A percentile compares a stretch with the other conserved stretches of the same genome.
Conservation (phyloP, 495 filamentous ascomycete genomes). For the Hyaloscypha finlandica region DNA sequence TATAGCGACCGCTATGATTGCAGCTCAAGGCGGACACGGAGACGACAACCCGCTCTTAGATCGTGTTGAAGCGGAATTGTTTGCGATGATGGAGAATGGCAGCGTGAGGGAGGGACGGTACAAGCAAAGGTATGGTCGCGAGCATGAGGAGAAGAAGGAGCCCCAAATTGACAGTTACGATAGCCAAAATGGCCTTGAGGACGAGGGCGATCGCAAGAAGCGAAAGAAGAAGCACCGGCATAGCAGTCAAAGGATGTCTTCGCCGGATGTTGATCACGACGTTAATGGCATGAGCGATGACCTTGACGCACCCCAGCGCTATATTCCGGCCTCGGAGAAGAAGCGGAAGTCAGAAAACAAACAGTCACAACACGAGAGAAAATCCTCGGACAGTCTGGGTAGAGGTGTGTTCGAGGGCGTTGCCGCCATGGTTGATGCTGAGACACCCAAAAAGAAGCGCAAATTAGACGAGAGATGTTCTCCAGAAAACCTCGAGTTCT, state of each 20-base stretch:
- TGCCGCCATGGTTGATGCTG: not conserved
- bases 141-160: not conserved
- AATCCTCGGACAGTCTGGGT: too few relatives aligned
- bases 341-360: not conserved
- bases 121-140: not conserved
- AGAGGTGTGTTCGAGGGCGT: too few relatives aligned
- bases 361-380: too few relatives aligned
- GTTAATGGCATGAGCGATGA: not conserved
- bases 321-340: not conserved
- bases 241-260: not conserved
- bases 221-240: not conserved
- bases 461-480: not conserved
- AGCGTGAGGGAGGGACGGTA: not conserved
- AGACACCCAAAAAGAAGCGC: not conserved
- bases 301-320: not conserved
- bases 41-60: not conserved
- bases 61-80: not conserved
- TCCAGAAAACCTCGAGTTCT: not conserved
- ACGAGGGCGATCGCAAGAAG: not conserved
- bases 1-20: not conserved
- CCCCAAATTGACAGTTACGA: not conserved
- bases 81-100: not conserved
- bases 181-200: too few relatives aligned
- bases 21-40: not conserved
- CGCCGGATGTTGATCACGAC: not conserved